Evolutionary conservation across 768 basidiomycete species (phyloP).

Genomic region (Mycena latifolia): DNA sequence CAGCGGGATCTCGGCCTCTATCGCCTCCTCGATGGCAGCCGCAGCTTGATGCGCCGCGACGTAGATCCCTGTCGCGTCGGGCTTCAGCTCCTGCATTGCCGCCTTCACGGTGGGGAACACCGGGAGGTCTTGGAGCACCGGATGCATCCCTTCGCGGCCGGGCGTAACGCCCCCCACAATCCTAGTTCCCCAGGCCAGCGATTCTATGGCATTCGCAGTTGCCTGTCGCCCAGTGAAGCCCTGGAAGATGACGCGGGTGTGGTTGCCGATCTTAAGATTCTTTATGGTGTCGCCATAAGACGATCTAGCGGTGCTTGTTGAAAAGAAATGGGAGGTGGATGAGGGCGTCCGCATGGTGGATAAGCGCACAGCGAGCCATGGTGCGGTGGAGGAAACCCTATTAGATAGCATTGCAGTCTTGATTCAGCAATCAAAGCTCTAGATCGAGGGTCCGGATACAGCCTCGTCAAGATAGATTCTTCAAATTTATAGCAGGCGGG

Average conservation of each 20-base stretch:
- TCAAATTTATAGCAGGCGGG: too few relatives aligned
- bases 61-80: conserved; percentile 35
- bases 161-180: conserved; percentile 34
- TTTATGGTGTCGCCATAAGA: conserved; percentile 13
- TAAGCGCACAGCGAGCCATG: too few relatives aligned
- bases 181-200: conserved; percentile 29
- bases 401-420: too few relatives aligned
- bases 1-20: conserved; percentile 33
- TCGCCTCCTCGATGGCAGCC: conserved; percentile 33
- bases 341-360: too few relatives aligned
- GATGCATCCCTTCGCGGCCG: conserved; percentile 24
- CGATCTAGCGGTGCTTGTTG: too few relatives aligned
- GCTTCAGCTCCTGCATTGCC: conserved; percentile 28
- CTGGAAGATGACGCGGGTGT: conserved; percentile 35
- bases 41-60: conserved; percentile 32
- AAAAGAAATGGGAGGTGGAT: too few relatives aligned
- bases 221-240: conserved; percentile 34
- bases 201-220: conserved; percentile 30
- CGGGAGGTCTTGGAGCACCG: conserved; percentile 19
- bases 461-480: too few relatives aligned
- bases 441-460: too few relatives aligned
- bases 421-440: too few relatives aligned
- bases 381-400: too few relatives aligned
- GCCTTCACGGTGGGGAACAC: conserved; percentile 26
- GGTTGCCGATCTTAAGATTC: conserved; percentile 23